Conservation (phyloP, 1,139 yeast species). For the Hyphopichia khmerensis region DNA sequence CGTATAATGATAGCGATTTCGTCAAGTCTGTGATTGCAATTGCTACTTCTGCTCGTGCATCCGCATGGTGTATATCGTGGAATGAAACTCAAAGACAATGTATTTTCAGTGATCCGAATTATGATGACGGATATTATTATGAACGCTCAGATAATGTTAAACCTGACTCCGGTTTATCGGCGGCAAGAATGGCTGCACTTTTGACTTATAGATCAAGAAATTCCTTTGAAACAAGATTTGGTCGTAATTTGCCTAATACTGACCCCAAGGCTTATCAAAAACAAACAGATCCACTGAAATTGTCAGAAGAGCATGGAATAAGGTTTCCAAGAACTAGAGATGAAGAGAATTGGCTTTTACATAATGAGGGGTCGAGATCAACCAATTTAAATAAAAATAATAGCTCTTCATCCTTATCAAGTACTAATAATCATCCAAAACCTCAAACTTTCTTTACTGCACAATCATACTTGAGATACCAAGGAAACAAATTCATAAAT, state of each 20-base stretch:
- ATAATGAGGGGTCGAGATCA: conserved; percentile 41
- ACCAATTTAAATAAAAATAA: conserved; percentile 9
- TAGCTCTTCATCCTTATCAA: conserved; percentile 5
- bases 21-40: conserved; percentile 76
- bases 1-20: conserved; percentile 67
- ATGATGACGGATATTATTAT: conserved; percentile 82
- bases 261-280: conserved; percentile 11
- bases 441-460: conserved; percentile 94
- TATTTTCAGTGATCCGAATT: conserved; percentile 91
- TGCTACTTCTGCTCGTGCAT: conserved; percentile 92
- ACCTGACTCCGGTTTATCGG: conserved; percentile 84
- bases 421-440: conserved; percentile 26
- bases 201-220: conserved; percentile 89
- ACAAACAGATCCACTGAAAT: neutral
- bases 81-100: conserved; percentile 97
- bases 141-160: conserved; percentile 57
- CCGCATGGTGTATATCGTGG: conserved; percentile 99
- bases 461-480: conserved; percentile 89
- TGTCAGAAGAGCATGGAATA: conserved; percentile 24
- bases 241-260: conserved; percentile 62
- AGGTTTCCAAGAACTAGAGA: conserved; percentile 41
- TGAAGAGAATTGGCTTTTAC: conserved; percentile 47
- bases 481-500: conserved; percentile 83
- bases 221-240: conserved; percentile 87
- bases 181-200: conserved; percentile 96